phyloP scores from a whole-genome alignment of 2,329 filamentous ascomycete species.

The Alternaria sp. region DNA sequence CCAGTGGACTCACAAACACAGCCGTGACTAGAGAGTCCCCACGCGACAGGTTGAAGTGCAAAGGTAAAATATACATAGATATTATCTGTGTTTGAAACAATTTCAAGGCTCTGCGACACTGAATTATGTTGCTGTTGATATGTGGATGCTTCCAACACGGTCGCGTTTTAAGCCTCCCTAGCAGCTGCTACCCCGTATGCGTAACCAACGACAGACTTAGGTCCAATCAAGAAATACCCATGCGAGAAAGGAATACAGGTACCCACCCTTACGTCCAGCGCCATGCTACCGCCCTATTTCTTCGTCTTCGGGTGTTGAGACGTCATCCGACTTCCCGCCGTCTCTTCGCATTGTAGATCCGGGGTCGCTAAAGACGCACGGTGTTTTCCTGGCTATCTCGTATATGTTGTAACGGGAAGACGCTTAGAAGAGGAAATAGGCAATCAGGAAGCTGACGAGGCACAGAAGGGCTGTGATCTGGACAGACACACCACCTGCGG shows the following conservation, averaged over 20 bases:
- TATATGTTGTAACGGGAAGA: constrained; percentile 32
- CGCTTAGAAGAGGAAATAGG: constrained; percentile 91
- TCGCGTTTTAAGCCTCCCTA: constrained; percentile 24
- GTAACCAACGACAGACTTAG: constrained; percentile 35
- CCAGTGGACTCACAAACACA: constrained; percentile 26
- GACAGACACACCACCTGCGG: constrained; percentile 80
- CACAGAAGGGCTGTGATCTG: constrained; percentile 85
- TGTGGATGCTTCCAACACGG: constrained; percentile 32
- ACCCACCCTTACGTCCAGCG: constrained; percentile 12
- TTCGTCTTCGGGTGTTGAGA: constrained; percentile 10
- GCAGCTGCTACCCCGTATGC: constrained; percentile 29
- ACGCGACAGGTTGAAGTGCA: not conserved
- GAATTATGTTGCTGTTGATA: constrained; percentile 45
- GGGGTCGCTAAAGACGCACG: constrained; percentile 34
- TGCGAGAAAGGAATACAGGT: constrained; percentile 33
- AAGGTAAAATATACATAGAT: constrained; percentile 3
- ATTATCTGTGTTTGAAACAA: constrained; percentile 12
- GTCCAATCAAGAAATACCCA: constrained; percentile 34
- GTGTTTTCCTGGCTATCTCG: constrained; percentile 27
- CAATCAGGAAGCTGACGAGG: constrained; percentile 88
- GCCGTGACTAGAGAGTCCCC: not conserved
- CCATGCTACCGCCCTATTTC: constrained; percentile 16
- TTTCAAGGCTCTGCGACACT: constrained; percentile 28
- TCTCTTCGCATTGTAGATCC: constrained; percentile 28
- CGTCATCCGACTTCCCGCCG: constrained; percentile 33